A percentile compares a stretch with the other conserved stretches of the same genome.
These are phyloP conservation scores for Kalanchoe fedtschenkoi DNA, from an alignment of 164 flowering plant genomes.

Conservation along the genomic window DNA sequence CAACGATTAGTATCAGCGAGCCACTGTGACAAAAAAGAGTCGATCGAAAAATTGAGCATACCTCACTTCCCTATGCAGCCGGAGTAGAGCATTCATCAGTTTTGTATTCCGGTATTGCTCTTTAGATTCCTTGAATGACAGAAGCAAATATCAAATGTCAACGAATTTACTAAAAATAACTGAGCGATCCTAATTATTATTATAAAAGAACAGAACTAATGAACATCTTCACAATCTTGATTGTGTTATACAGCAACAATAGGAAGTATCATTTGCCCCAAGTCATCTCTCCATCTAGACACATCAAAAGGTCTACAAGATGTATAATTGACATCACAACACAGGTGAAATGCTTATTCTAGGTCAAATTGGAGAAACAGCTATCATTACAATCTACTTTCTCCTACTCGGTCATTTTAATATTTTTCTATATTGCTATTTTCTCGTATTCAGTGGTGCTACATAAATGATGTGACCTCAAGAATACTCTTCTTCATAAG, in stretches of 20 bases:
- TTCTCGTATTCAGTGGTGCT: too few species aligned
- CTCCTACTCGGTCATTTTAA: too few species aligned
- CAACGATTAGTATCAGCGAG: constrained; percentile 5
- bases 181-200: neutral
- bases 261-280: neutral
- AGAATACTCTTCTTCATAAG: too few species aligned
- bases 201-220: too few species aligned
- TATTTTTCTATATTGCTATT: too few species aligned
- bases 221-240: too few species aligned
- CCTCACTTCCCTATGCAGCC: constrained; percentile 92
- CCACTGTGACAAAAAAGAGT: neutral
- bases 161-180: neutral
- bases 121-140: constrained; percentile 46
- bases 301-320: neutral
- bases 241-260: neutral
- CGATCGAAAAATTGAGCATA: constrained; percentile 15
- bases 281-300: neutral
- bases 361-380: too few species aligned
- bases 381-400: too few species aligned
- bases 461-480: too few species aligned
- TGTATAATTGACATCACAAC: too few species aligned
- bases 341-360: too few species aligned
- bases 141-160: neutral
- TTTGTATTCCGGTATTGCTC: constrained; percentile 90
- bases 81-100: constrained; percentile 68